Conservation (phyloP, 2,329 filamentous ascomycete species). For the Diaporthe citriasiana region DNA sequence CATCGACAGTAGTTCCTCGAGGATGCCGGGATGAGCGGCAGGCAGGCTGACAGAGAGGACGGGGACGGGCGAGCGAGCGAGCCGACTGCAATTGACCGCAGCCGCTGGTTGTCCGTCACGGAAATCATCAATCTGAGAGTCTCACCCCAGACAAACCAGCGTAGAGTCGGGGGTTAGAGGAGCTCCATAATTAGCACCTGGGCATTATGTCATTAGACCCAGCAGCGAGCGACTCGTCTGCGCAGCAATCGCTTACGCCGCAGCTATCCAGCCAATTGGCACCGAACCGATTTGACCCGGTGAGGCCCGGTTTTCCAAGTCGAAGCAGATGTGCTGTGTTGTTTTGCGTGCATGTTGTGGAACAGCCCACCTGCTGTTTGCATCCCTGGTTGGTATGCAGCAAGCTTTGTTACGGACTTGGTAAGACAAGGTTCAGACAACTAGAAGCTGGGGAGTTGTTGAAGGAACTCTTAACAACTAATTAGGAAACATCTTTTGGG, state of each 20-base stretch:
- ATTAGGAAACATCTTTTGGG: neutral
- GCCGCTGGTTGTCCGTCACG: constrained; percentile 27
- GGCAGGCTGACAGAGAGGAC: neutral
- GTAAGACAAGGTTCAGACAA: neutral
- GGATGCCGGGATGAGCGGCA: neutral
- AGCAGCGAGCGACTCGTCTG: neutral
- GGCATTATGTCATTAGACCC: constrained; percentile 41
- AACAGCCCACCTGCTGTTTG: constrained; percentile 17
- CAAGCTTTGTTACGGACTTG: neutral
- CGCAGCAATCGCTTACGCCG: constrained; percentile 29
- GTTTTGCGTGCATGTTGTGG: constrained; percentile 6
- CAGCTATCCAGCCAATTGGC: constrained; percentile 40
- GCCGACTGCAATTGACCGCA: constrained; percentile 4
- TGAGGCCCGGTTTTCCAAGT: constrained; percentile 23
- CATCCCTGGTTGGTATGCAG: constrained; percentile 4
- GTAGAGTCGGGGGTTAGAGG: neutral
- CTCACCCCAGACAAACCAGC: constrained; percentile 15
- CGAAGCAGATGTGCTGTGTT: constrained; percentile 22
- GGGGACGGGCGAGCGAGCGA: constrained; percentile 9
- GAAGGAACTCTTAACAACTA: too few relatives aligned
- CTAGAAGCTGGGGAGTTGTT: neutral
- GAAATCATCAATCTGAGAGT: constrained; percentile 18
- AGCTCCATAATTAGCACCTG: constrained; percentile 34
- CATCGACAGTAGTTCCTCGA: constrained; percentile 4
- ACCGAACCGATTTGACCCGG: constrained; percentile 28